These are phyloP conservation scores for Dothistroma pini DNA, from an alignment of 2,329 filamentous ascomycete species.

Conservation along the genomic window DNA sequence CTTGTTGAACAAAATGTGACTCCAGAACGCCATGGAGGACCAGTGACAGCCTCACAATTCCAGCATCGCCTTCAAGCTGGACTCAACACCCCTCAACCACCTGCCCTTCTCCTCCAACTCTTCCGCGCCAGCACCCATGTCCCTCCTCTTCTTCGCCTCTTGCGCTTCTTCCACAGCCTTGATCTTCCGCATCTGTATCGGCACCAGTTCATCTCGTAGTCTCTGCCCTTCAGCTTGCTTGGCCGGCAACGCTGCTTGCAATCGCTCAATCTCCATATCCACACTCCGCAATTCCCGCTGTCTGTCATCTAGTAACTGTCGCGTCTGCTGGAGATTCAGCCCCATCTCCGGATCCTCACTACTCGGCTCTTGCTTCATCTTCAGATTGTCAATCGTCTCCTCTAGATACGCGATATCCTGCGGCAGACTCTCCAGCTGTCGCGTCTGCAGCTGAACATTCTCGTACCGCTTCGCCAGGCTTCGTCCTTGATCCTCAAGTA, in stretches of 20 bases:
- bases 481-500: slow-evolving; percentile 63
- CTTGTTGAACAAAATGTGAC: not conserved
- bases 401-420: slow-evolving; percentile 51
- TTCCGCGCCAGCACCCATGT: slow-evolving; percentile 63
- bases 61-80: slow-evolving; percentile 59
- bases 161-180: slow-evolving; percentile 64
- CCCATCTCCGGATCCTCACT: slow-evolving; percentile 38
- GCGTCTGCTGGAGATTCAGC: slow-evolving; percentile 44
- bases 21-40: not conserved
- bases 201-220: slow-evolving; percentile 63
- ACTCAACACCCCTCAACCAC: slow-evolving; percentile 70
- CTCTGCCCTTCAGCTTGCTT: slow-evolving; percentile 66
- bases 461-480: slow-evolving; percentile 56
- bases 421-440: slow-evolving; percentile 51
- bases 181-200: slow-evolving; percentile 63
- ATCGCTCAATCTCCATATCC: slow-evolving; percentile 43
- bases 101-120: slow-evolving; percentile 71
- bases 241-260: slow-evolving; percentile 60
- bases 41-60: slow-evolving; percentile 53
- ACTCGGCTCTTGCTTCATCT: slow-evolving; percentile 36
- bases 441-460: slow-evolving; percentile 50
- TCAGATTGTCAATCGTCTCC: slow-evolving; percentile 47
- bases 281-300: slow-evolving; percentile 42
- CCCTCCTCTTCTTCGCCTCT: slow-evolving; percentile 66
- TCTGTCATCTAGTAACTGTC: slow-evolving; percentile 38